Conservation (phyloP, 169 alveolate genomes). For the Babesia bigemina region DNA sequence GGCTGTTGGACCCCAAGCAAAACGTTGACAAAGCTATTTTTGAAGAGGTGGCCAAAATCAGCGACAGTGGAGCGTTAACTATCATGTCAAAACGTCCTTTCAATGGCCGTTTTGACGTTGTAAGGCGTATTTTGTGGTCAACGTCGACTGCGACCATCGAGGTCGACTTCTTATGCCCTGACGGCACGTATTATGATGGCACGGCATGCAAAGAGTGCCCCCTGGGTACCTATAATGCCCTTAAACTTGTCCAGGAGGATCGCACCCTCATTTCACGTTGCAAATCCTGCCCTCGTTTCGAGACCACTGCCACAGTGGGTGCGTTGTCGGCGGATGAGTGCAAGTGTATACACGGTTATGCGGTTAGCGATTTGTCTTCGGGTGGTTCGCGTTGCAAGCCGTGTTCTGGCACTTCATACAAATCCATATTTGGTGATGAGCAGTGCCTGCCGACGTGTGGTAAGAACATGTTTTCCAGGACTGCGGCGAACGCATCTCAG, state of each 20-base stretch:
- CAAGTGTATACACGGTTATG: conserved; percentile 74
- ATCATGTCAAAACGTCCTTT: conserved; percentile 14
- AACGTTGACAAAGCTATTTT: conserved; percentile 14
- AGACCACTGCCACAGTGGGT: conserved; percentile 68
- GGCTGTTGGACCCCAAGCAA: conserved; percentile 2
- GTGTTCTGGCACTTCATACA: conserved; percentile 69
- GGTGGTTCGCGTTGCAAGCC: conserved; percentile 54
- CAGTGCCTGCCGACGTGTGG: conserved; percentile 69
- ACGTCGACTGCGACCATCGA: conserved; percentile 11
- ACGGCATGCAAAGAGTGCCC: conserved; percentile 77
- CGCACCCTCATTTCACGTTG: conserved; percentile 48
- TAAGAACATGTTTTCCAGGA: conserved; percentile 44
- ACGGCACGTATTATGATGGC: conserved; percentile 69
- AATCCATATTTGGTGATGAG: conserved; percentile 56
- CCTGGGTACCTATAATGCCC: conserved; percentile 70
- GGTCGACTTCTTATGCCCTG: conserved; percentile 65
- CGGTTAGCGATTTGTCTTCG: background rate
- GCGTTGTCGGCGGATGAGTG: conserved; percentile 73
- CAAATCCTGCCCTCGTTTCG: conserved; percentile 49
- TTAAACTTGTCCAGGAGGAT: background rate
- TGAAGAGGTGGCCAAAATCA: conserved; percentile 9
- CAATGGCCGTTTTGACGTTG: conserved; percentile 27
- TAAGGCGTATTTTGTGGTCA: conserved; percentile 44
- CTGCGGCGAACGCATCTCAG: conserved; percentile 53
- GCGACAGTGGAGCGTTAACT: conserved; percentile 19